These are phyloP conservation scores for Fusarium buharicum DNA, from an alignment of 2,329 filamentous ascomycete species.

Conservation along the genomic window DNA sequence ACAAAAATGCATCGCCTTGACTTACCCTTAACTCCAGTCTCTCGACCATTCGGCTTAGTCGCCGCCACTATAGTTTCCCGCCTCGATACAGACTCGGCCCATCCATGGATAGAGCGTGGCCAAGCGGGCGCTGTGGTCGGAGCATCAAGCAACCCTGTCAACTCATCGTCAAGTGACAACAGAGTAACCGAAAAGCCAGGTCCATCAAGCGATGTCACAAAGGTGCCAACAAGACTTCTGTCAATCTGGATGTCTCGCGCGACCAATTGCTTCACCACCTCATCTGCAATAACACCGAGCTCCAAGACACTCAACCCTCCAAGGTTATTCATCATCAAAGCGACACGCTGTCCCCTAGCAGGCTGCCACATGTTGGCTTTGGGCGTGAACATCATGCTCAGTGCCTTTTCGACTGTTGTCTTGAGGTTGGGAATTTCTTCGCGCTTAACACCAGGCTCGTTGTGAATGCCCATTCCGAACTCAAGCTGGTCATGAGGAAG, in stretches of 20 bases:
- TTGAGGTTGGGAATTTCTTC: slow-evolving; percentile 29
- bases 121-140: slow-evolving; percentile 41
- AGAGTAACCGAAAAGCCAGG: slow-evolving; percentile 42
- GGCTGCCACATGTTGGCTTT: slow-evolving; percentile 43
- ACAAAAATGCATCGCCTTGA: too few species aligned
- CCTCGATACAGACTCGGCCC: slow-evolving; percentile 28
- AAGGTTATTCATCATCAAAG: slow-evolving; percentile 42
- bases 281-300: slow-evolving; percentile 40
- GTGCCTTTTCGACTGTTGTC: slow-evolving; percentile 29
- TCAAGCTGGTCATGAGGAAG: slow-evolving; percentile 38
- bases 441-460: slow-evolving; percentile 43
- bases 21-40: slow-evolving; percentile 38
- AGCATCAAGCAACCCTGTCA: slow-evolving; percentile 34
- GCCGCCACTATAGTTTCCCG: slow-evolving; percentile 13
- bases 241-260: slow-evolving; percentile 20
- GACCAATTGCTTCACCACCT: slow-evolving; percentile 34
- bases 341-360: slow-evolving; percentile 21
- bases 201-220: slow-evolving; percentile 41
- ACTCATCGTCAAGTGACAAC: slow-evolving; percentile 36
- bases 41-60: slow-evolving; percentile 14
- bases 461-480: slow-evolving; percentile 45
- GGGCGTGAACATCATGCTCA: slow-evolving; percentile 40
- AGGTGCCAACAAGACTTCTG: slow-evolving; percentile 38
- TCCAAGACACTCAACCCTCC: slow-evolving; percentile 42
- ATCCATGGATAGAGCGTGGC: slow-evolving; percentile 40